These are phyloP conservation scores for Starmerella roubikii DNA, from an alignment of 805 yeast genomes.

Conservation along the genomic window DNA sequence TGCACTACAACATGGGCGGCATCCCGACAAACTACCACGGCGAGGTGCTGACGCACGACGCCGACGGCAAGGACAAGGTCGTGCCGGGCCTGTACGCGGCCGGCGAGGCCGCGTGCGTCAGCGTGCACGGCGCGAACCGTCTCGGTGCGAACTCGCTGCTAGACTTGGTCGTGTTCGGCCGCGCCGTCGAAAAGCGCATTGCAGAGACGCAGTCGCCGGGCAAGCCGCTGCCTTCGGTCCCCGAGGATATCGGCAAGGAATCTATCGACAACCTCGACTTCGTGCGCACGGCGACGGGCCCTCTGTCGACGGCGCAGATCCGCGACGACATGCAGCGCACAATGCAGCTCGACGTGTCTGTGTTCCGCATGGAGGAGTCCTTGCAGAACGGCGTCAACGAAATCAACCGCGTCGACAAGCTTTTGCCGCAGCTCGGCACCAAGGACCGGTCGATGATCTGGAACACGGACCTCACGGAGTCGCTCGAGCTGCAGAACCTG, in stretches of 20 bases:
- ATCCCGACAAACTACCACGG: slow-evolving; percentile 97
- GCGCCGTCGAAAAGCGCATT: slow-evolving; percentile 93
- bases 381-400: slow-evolving; percentile 81
- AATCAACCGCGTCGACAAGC: slow-evolving; percentile 59
- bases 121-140: slow-evolving; percentile 99
- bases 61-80: slow-evolving; percentile 68
- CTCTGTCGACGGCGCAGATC: slow-evolving; percentile 70
- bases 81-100: slow-evolving; percentile 92
- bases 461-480: slow-evolving; percentile 95
- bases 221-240: slow-evolving; percentile 65
- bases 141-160: slow-evolving; percentile 95
- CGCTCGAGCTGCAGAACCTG: slow-evolving; percentile 90
- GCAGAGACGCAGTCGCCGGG: slow-evolving; percentile 78
- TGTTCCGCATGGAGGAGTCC: slow-evolving; percentile 85
- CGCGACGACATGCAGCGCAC: slow-evolving; percentile 87
- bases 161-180: slow-evolving; percentile 94
- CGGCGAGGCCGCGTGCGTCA: slow-evolving; percentile 99
- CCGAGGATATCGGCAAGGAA: slow-evolving; percentile 78
- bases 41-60: slow-evolving; percentile 76
- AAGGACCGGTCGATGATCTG: slow-evolving; percentile 96
- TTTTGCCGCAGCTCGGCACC: slow-evolving; percentile 65
- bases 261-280: slow-evolving; percentile 82
- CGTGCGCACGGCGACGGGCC: slow-evolving; percentile 74
- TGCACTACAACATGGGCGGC: slow-evolving; percentile 99
- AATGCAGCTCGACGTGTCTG: slow-evolving; percentile 95